Conservation (phyloP, 768 basidiomycete species). For the Amanita fuliginea region DNA sequence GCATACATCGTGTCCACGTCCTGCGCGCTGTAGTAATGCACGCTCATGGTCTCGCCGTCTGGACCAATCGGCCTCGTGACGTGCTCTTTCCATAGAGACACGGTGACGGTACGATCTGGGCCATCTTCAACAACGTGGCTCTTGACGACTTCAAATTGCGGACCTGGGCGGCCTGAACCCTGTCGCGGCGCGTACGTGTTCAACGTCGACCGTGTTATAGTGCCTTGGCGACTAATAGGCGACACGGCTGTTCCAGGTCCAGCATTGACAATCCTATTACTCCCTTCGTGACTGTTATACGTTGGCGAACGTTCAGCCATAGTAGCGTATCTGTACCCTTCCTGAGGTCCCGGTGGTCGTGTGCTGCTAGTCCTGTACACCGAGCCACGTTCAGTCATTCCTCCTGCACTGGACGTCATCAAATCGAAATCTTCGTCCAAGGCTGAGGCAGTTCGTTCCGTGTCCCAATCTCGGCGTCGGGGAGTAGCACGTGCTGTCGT, state of each 20-base stretch:
- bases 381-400: constrained; percentile 3
- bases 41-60: constrained; percentile 29
- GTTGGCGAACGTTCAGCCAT: not conserved
- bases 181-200: constrained; percentile 10
- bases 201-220: not conserved
- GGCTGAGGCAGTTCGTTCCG: constrained; percentile 17
- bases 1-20: constrained; percentile 11
- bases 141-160: constrained; percentile 32
- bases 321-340: not conserved
- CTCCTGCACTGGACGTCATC: constrained; percentile 13
- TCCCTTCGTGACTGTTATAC: not conserved
- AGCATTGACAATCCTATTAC: not conserved
- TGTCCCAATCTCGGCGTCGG: constrained; percentile 5
- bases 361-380: not conserved
- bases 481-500: not conserved
- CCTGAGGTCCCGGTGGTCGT: not conserved
- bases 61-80: constrained; percentile 28
- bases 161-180: constrained; percentile 14
- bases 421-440: constrained; percentile 30
- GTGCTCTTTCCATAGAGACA: constrained; percentile 47
- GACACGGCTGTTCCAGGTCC: not conserved
- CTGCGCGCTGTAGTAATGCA: constrained; percentile 31
- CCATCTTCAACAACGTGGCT: constrained; percentile 33
- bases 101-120: constrained; percentile 41
- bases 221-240: constrained; percentile 8